Conservation (phyloP, 2,329 filamentous ascomycete genomes). For the Mariannaea sp. region DNA sequence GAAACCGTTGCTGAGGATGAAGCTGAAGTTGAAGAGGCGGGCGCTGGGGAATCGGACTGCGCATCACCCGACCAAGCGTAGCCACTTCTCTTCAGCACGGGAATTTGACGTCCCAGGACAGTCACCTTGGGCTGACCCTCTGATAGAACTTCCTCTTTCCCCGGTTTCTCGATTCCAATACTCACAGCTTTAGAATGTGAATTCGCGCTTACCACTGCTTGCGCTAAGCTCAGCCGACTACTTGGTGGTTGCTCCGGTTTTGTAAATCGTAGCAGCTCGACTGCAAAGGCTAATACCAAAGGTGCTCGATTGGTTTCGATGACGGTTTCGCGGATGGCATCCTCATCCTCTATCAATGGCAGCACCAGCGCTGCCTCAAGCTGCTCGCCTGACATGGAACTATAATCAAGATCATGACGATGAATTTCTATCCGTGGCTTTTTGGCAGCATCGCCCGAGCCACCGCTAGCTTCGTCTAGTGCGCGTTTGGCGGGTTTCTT, state of each 20-base stretch:
- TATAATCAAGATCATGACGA: conserved; percentile 45
- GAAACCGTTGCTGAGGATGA: conserved; percentile 25
- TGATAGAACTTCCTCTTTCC: conserved; percentile 73
- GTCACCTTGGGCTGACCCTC: conserved; percentile 75
- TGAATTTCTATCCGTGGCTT: conserved; percentile 42
- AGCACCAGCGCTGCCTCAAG: conserved; percentile 67
- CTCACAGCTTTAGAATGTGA: conserved; percentile 76
- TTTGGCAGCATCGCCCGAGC: conserved; percentile 34
- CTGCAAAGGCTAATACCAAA: conserved; percentile 78
- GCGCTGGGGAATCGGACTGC: conserved; percentile 25
- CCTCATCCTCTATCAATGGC: conserved; percentile 62
- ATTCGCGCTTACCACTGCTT: conserved; percentile 83
- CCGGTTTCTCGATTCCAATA: conserved; percentile 71
- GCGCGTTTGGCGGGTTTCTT: conserved; percentile 47
- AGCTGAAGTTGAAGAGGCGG: conserved; percentile 21
- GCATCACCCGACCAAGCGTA: conserved; percentile 55
- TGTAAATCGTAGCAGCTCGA: conserved; percentile 74
- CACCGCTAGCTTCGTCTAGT: conserved; percentile 28
- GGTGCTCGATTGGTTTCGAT: conserved; percentile 82
- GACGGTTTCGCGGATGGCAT: conserved; percentile 59
- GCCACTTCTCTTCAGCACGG: conserved; percentile 77
- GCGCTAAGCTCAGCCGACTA: conserved; percentile 80
- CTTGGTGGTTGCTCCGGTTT: conserved; percentile 86
- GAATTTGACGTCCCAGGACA: conserved; percentile 74
- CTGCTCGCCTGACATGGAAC: conserved; percentile 56